phyloP scores from a whole-genome alignment of 2,329 filamentous ascomycete genomes.

The Thermoascus crustaceus region DNA sequence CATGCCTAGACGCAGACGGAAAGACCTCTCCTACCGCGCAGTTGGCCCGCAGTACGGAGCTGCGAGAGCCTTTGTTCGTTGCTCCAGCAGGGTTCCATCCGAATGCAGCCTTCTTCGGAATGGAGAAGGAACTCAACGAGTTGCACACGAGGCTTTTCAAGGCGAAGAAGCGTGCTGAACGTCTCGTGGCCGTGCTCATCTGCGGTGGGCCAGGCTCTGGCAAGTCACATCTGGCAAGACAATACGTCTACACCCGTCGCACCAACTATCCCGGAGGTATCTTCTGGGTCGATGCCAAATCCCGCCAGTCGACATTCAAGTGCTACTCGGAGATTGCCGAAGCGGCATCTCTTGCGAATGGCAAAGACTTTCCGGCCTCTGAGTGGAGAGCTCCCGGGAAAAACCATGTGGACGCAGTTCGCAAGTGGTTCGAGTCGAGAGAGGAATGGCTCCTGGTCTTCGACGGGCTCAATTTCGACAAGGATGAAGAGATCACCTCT shows the following conservation, averaged over 20 bases:
- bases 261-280: constrained; percentile 56
- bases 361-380: constrained; percentile 29
- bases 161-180: constrained; percentile 47
- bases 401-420: constrained; percentile 52
- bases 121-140: constrained; percentile 49
- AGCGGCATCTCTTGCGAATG: constrained; percentile 44
- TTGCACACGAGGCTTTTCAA: constrained; percentile 55
- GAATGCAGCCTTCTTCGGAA: constrained; percentile 56
- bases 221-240: constrained; percentile 60
- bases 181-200: constrained; percentile 57
- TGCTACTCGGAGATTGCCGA: constrained; percentile 60
- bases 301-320: constrained; percentile 49
- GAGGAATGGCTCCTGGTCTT: constrained; percentile 61
- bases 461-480: constrained; percentile 57
- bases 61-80: constrained; percentile 30
- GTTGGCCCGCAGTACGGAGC: constrained; percentile 16
- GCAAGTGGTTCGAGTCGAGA: constrained; percentile 53
- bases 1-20: constrained; percentile 15
- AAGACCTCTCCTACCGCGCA: constrained; percentile 18
- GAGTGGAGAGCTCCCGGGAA: constrained; percentile 34
- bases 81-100: constrained; percentile 52
- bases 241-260: constrained; percentile 57
- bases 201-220: constrained; percentile 58
- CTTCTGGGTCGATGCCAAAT: constrained; percentile 62
- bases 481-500: constrained; percentile 42